phyloP scores from a whole-genome alignment of 306 rosid species.

The Canavalia ensiformis region DNA sequence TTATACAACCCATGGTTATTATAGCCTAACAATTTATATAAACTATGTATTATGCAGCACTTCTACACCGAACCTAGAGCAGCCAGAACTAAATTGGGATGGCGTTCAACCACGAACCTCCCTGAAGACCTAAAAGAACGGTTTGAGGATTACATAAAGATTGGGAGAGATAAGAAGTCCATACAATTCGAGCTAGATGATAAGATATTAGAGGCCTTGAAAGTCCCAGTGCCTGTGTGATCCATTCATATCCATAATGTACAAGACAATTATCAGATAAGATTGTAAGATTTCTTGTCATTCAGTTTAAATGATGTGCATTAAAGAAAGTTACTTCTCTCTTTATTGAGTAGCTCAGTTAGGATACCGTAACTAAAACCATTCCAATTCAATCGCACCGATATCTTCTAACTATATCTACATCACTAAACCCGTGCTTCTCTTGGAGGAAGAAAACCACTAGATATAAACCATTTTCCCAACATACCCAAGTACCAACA shows the following conservation, averaged over 20 bases:
- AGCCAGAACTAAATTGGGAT: slow-evolving; percentile 82
- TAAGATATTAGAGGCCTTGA: slow-evolving; percentile 81
- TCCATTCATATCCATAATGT: slow-evolving; percentile 21
- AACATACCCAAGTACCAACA: background rate
- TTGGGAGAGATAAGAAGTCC: slow-evolving; percentile 87
- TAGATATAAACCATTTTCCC: background rate
- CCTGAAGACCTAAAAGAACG: slow-evolving; percentile 83
- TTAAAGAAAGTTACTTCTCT: slow-evolving; percentile 17
- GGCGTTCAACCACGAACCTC: slow-evolving; percentile 76
- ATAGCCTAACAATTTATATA: slow-evolving; percentile 4
- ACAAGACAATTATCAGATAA: background rate
- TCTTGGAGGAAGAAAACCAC: background rate
- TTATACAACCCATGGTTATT: slow-evolving; percentile 1
- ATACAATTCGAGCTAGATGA: slow-evolving; percentile 83
- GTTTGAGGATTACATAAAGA: slow-evolving; percentile 82
- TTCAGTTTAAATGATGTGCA: slow-evolving; percentile 14
- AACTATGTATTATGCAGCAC: slow-evolving; percentile 68
- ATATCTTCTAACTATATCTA: background rate
- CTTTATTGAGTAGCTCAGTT: slow-evolving; percentile 21
- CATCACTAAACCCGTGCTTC: background rate
- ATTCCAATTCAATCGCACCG: background rate
- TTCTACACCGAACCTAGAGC: slow-evolving; percentile 97
- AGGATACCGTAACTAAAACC: slow-evolving; percentile 6
- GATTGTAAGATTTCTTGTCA: slow-evolving; percentile 32
- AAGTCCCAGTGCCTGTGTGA: slow-evolving; percentile 79